These are phyloP conservation scores for Pilatotrama ljubarskyi DNA, from an alignment of 768 basidiomycete species.

Conservation along the genomic window DNA sequence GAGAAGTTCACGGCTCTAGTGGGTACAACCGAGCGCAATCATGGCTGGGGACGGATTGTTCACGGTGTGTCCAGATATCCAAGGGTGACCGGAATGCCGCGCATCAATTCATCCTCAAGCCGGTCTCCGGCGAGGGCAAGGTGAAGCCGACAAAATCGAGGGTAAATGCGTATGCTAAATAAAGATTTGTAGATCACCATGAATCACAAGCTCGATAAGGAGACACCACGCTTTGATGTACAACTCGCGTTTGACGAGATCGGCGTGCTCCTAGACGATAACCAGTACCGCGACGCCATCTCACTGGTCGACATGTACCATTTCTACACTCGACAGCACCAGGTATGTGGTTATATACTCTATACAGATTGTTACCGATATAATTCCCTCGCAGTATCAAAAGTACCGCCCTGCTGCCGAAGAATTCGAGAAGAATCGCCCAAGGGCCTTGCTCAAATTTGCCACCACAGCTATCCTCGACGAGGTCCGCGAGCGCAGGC, in stretches of 20 bases:
- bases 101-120: conserved; percentile 94
- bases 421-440: conserved; percentile 57
- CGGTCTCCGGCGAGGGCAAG: conserved; percentile 92
- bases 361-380: background rate
- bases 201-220: conserved; percentile 72
- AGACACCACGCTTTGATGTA: conserved; percentile 83
- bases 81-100: conserved; percentile 45
- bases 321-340: conserved; percentile 82
- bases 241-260: conserved; percentile 92
- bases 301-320: conserved; percentile 97
- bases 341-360: conserved; percentile 44
- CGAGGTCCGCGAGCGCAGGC: conserved; percentile 79
- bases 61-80: conserved; percentile 43
- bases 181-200: conserved; percentile 63
- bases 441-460: conserved; percentile 72
- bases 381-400: conserved; percentile 59
- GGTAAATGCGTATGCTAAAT: background rate
- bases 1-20: conserved; percentile 77
- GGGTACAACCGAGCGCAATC: conserved; percentile 10
- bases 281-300: conserved; percentile 93
- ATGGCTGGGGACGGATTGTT: background rate
- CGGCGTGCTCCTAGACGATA: conserved; percentile 85
- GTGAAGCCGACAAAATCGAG: conserved; percentile 43
- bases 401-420: conserved; percentile 71
- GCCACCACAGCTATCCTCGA: conserved; percentile 78